Evolutionary conservation across 2,329 filamentous ascomycete species (phyloP), one percentile per base, ranked within the genome.

Genomic region (Aaosphaeria arxii): DNA sequence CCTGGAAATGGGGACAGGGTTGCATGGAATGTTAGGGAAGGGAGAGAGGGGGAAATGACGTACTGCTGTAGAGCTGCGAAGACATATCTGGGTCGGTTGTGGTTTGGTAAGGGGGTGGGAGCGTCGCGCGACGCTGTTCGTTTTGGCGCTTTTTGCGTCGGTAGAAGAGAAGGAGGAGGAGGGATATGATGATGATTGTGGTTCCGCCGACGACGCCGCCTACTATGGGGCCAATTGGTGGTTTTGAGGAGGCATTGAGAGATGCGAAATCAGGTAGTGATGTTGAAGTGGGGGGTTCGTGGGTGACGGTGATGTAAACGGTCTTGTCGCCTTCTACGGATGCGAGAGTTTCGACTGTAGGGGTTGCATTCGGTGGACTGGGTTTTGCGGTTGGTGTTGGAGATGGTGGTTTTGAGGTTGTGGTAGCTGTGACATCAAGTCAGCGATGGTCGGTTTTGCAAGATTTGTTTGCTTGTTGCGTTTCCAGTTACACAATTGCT

Each of bases 11-110:
- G 17, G 17, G 17, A 24, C 17, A 24, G 17, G 17, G 17, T 24
- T 24, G 17, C 17, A 24, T 24, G 17, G 17, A 24, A 24, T 24
- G 17, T 24, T 24, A 24, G 17, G 17, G 17, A 24, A 3, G 17
- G 17, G 17, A 24, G 17, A n/a, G 17, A 3, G 17, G 3, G 17
- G 17, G 17, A 3, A 24, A 24, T 11, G 13, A 51, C 59, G 43
- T 46, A 57, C 61, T 45, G 55, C 59, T 44, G 30, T 41, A 39
- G n/a, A 62, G 49, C 7, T 59, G 55, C 30, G 53, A 51, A 31
- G 55, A 63, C 59, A 67, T 62, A 40, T 66, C 59, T n/a, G 44
- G 54, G 7, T 51, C 52, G 17, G 17, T 24, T 36, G 33, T n/a
- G 9, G 33, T n/a, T 17, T 54, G 47, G 11, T 58, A 53, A 9